Percentiles rank a stretch among this genome's conserved stretches.
Evolutionary conservation across 805 yeast genomes (phyloP).

Genomic region (Metschnikowia henanensis): DNA sequence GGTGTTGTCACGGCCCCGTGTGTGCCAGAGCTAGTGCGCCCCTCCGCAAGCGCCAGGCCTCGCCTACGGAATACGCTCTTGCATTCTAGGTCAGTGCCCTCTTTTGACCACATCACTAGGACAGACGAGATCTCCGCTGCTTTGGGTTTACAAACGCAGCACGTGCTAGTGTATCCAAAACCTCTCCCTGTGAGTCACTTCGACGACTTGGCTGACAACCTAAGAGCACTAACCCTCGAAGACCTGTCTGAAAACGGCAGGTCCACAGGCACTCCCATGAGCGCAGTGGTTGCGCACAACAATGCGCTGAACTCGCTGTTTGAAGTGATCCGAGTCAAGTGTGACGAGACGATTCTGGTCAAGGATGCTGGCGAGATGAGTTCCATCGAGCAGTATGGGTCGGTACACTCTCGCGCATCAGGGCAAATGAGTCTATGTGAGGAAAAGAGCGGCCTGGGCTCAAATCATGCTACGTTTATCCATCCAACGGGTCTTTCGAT

Average conservation of each 20-base stretch:
- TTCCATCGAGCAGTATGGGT: background rate
- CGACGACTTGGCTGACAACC: background rate
- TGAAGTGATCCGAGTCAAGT: background rate
- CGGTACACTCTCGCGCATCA: background rate
- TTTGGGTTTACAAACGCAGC: slow-evolving; percentile 4
- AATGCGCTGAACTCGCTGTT: background rate
- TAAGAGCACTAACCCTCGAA: slow-evolving; percentile 3
- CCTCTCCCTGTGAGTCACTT: background rate
- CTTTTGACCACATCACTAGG: background rate
- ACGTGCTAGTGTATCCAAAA: slow-evolving; percentile 4
- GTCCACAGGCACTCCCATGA: slow-evolving; percentile 5
- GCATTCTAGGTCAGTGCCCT: slow-evolving; percentile 7
- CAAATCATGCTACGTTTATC: background rate
- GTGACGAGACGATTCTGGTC: background rate
- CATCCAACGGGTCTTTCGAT: background rate
- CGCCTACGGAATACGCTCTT: background rate
- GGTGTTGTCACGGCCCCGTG: slow-evolving; percentile 7
- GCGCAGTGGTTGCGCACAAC: background rate
- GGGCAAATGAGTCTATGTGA: background rate
- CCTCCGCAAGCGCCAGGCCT: background rate
- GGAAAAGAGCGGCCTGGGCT: background rate
- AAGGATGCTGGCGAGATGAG: slow-evolving; percentile 1
- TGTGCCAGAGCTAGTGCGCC: slow-evolving; percentile 1
- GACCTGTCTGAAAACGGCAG: background rate
- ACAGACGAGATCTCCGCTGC: slow-evolving; percentile 8